Base-by-base conservation (phyloP, 495 filamentous ascomycete species). In the Neurospora sp. region DNA sequence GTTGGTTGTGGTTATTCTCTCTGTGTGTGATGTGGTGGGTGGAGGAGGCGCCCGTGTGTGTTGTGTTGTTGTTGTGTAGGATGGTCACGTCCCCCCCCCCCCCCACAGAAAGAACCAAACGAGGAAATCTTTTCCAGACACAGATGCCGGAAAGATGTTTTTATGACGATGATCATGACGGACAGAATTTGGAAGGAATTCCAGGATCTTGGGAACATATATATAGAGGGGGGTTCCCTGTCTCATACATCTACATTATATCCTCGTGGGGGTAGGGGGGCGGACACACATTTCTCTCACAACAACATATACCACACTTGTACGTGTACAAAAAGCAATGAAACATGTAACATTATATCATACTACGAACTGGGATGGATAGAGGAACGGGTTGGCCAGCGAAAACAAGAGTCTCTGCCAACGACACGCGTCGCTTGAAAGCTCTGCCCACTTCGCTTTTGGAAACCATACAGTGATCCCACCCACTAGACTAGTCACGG, bases 311-410 rank as follows among this genome's bases (percentile, higher is more conserved):
- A 31, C 22, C 53, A 44, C 41, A 65, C 53, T 65, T 65, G 53
- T 65, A 65, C 75, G 76, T 81, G 79, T 81, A 81, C 71, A 80
- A 80, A 80, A 80, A 79, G 22, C 70, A 75, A 74, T 40, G 73
- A 75, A 68, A 75, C 75, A 76, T 79, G 78, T 79, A 77, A 80
- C 76, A 76, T 73, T 78, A 79, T 73, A 65, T 65, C 53, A 65
- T 65, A 65, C 22, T 17, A 65, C 53, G 27, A 65, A 35, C 53
- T 65, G 53, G 53, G 14, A 17, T 65, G 53, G 53, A 65, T 65
- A 65, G 27, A 65, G 22, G 45, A 65, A 65, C 27, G 53, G 53
- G 53, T 35, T 65, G 53, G 53, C 27, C 53, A 4, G 53, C 27
- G 27, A 65, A 22, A 59, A 65, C 14, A 31, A 65, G 53, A 65